Percentiles rank a stretch among this genome's conserved stretches.
Conservation (phyloP, 495 filamentous ascomycete genomes). For the Penicillium parvum region DNA sequence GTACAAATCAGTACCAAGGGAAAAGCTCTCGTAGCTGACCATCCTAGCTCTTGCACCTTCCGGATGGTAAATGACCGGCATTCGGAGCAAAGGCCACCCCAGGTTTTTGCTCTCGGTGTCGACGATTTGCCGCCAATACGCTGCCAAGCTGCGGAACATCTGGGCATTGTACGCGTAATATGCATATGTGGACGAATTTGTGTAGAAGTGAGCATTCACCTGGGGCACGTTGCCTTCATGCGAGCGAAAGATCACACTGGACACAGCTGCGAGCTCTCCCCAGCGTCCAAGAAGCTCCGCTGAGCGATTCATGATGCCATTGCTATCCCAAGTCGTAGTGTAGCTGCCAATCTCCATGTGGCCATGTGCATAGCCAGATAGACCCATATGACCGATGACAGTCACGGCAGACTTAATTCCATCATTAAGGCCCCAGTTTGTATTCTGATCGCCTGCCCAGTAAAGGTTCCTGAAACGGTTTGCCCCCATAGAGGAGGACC, state of each 20-base stretch:
- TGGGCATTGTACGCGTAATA: constrained; percentile 23
- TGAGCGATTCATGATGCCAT: constrained; percentile 19
- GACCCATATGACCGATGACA: constrained; percentile 24
- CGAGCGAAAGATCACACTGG: constrained; percentile 21
- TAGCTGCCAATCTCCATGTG: constrained; percentile 25
- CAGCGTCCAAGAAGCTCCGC: constrained; percentile 23
- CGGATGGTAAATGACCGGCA: constrained; percentile 25
- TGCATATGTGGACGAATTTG: constrained; percentile 17
- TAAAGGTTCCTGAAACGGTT: constrained; percentile 26
- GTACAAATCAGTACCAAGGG: constrained; percentile 21
- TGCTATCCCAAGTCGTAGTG: constrained; percentile 19
- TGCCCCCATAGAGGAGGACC: constrained; percentile 16
- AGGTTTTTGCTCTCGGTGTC: constrained; percentile 21
- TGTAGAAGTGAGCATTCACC: constrained; percentile 23
- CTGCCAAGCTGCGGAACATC: constrained; percentile 21
- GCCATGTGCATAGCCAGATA: constrained; percentile 23
- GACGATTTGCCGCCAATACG: constrained; percentile 19
- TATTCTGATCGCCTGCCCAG: constrained; percentile 25
- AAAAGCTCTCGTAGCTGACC: constrained; percentile 26
- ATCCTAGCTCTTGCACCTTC: constrained; percentile 16
- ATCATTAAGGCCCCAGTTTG: constrained; percentile 25
- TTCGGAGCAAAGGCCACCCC: constrained; percentile 24
- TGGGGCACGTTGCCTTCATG: constrained; percentile 24
- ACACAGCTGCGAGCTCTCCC: constrained; percentile 21
- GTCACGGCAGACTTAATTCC: constrained; percentile 26